phyloP scores from a whole-genome alignment of 116 monocot genomes.

The Cymodocea nodosa region DNA sequence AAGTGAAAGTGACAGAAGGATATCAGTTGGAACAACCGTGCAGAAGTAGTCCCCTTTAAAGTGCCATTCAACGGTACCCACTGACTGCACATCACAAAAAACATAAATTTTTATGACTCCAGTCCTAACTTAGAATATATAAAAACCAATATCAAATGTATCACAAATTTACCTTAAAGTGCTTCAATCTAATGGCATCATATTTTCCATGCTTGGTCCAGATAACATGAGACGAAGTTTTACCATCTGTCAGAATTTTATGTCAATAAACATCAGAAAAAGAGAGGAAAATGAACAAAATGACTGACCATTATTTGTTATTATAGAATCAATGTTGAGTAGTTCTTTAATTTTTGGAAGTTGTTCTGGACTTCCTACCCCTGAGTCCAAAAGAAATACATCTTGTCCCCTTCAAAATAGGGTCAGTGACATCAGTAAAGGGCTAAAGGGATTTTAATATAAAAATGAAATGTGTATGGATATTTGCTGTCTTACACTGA shows the following conservation, averaged over 20 bases:
- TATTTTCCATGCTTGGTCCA: slow-evolving; percentile 57
- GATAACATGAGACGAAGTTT: slow-evolving; percentile 36
- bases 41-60: slow-evolving; percentile 91
- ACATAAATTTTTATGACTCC: neutral
- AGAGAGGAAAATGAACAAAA: neutral
- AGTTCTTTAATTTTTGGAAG: slow-evolving; percentile 43
- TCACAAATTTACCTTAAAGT: slow-evolving; percentile 61
- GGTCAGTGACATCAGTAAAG: slow-evolving; percentile 2
- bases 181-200: slow-evolving; percentile 62
- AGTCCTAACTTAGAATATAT: neutral
- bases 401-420: slow-evolving; percentile 61
- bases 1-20: slow-evolving; percentile 35
- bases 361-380: slow-evolving; percentile 63
- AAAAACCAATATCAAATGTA: neutral
- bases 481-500: slow-evolving; percentile 33
- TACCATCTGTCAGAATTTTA: slow-evolving; percentile 15
- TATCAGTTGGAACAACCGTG: slow-evolving; percentile 88
- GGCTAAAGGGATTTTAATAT: neutral
- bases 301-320: slow-evolving; percentile 38
- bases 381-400: slow-evolving; percentile 75
- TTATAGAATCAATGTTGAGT: slow-evolving; percentile 26
- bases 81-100: slow-evolving; percentile 34
- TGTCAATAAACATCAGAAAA: neutral
- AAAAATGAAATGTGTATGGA: neutral
- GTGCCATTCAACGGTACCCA: slow-evolving; percentile 88